Conservation (phyloP, 75 land plant species). For the Picea glauca region DNA sequence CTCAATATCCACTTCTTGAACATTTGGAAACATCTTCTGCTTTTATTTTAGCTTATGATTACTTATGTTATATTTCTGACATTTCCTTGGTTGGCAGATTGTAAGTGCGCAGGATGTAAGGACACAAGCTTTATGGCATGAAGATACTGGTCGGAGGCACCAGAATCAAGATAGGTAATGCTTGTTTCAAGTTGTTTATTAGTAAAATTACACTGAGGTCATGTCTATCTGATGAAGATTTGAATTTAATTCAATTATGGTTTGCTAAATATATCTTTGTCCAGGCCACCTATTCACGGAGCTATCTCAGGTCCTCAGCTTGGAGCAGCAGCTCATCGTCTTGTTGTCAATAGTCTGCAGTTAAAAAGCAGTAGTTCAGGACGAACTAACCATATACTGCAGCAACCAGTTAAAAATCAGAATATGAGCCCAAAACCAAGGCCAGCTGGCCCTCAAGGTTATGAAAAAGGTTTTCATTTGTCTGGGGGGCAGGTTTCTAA, state of each 20-base stretch:
- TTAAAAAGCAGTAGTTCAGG: not conserved
- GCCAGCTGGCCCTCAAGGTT: conserved; percentile 13
- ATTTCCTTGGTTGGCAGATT: conserved; percentile 29
- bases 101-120: conserved; percentile 67
- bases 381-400: not conserved
- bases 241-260: not conserved
- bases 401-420: not conserved
- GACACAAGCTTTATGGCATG: conserved; percentile 80
- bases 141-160: conserved; percentile 77
- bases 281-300: conserved; percentile 54
- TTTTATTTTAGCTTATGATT: not conserved
- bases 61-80: not conserved
- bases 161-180: conserved; percentile 42
- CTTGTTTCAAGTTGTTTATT: not conserved
- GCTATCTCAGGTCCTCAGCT: conserved; percentile 62
- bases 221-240: not conserved
- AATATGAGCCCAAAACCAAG: not conserved
- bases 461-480: conserved; percentile 1
- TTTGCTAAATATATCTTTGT: conserved; percentile 11
- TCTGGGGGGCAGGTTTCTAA: not conserved
- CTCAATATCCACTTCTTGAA: not conserved
- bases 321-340: conserved; percentile 83
- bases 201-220: conserved; percentile 1
- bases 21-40: not conserved
- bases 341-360: conserved; percentile 75